Percentiles rank a stretch among this genome's conserved stretches.
Conservation (phyloP, 164 flowering plant species). For the Houttuynia cordata region DNA sequence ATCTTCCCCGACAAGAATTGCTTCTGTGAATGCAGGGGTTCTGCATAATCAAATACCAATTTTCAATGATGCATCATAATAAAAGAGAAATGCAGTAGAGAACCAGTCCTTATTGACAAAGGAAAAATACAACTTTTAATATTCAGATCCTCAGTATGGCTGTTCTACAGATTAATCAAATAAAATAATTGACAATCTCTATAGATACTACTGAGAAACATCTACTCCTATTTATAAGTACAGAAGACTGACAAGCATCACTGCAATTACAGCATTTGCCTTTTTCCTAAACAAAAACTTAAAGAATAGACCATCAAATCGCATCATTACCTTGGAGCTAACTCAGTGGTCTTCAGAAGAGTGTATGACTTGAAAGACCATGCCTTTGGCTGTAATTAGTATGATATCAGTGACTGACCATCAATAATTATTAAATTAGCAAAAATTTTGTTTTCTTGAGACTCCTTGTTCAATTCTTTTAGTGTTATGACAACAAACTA, state of each 20-base stretch:
- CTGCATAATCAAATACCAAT: too few relatives aligned
- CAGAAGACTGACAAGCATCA: background rate
- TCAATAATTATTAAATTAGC: background rate
- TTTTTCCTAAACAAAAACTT: background rate
- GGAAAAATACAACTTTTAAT: background rate
- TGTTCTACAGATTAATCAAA: too few relatives aligned
- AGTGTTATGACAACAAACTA: too few relatives aligned
- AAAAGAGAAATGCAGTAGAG: too few relatives aligned
- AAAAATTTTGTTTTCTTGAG: background rate
- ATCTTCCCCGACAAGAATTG: slow-evolving; percentile 40
- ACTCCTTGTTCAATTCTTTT: background rate
- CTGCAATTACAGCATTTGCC: too few relatives aligned
- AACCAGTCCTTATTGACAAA: too few relatives aligned
- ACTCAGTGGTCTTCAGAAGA: slow-evolving; percentile 61
- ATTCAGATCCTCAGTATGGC: too few relatives aligned
- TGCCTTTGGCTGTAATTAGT: slow-evolving; percentile 57
- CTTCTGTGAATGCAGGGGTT: slow-evolving; percentile 73
- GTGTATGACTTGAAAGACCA: slow-evolving; percentile 92
- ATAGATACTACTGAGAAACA: background rate
- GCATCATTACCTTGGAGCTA: slow-evolving; percentile 63
- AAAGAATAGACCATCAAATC: background rate
- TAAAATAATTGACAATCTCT: too few relatives aligned
- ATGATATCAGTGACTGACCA: background rate
- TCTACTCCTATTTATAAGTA: background rate
- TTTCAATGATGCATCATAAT: too few relatives aligned